Evolutionary conservation across 169 alveolate species (phyloP), one percentile per base, ranked within the genome.

Genomic region (Eimeria acervulina): DNA sequence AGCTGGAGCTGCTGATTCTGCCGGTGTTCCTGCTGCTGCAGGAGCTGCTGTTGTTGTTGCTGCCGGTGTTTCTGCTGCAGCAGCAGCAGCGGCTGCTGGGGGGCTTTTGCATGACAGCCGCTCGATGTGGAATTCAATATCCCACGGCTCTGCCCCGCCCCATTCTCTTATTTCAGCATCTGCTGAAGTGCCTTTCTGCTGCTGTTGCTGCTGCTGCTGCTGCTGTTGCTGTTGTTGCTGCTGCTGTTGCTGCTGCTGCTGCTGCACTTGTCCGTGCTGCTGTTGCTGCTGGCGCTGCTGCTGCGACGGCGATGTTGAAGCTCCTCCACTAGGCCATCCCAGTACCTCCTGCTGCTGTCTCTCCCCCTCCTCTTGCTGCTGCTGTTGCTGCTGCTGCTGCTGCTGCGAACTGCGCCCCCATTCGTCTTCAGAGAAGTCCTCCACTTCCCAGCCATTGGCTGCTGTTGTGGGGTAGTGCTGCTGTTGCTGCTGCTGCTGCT

Each of bases 131-230:
- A 78, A 78, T 13, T 78, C 63, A 40, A 74, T 13, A 38, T 74
- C 85, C 85, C 85, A 74, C 36, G 85, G 52, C 85, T 74, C 85
- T 38, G 61, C 88, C 6, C 63, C 88, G 28, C 31, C 88, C 88
- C 88, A 78, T 38, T 12, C 52, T 40, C 51, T 31, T 10, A 0
- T 1, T 26, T 13, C 44, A 72, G 44, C 84, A 12, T 7, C 80
- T 74, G 13, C 85, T 74, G 47, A 21, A 26, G 15, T 21, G 8
- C 15, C 40, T n/a, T n/a, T n/a, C n/a, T n/a, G n/a, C n/a, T n/a
- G n/a, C n/a, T n/a, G n/a, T n/a, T n/a, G n/a, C n/a, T n/a, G n/a
- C n/a, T n/a, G n/a, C n/a, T n/a, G n/a, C n/a, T n/a, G n/a, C n/a
- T n/a, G n/a, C n/a, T n/a, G n/a, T n/a, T n/a, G n/a, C n/a, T n/a